Conservation (phyloP, 306 rosid species). For the Trichosanthes cucumerina region DNA sequence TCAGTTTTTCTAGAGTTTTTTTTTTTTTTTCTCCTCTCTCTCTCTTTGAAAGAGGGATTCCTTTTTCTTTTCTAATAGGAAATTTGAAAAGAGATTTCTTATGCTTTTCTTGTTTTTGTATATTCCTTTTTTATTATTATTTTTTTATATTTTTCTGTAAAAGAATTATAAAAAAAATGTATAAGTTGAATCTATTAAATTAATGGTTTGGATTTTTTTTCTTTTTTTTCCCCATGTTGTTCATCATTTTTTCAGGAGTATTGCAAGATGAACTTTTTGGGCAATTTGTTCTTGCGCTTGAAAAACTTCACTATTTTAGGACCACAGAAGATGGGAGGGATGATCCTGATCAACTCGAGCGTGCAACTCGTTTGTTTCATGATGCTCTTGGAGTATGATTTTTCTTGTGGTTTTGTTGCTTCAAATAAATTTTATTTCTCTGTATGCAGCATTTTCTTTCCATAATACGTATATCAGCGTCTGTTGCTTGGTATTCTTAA, state of each 20-base stretch:
- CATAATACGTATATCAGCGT: background rate
- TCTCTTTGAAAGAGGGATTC: background rate
- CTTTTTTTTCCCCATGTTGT: conserved; percentile 8
- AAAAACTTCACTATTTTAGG: conserved; percentile 48
- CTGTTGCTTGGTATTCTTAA: background rate
- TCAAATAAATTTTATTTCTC: background rate
- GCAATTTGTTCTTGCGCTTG: conserved; percentile 70
- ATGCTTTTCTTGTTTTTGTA: background rate
- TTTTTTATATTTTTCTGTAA: background rate
- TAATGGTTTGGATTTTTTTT: background rate
- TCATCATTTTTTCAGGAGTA: conserved; percentile 33
- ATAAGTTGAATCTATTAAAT: background rate
- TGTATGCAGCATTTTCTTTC: background rate
- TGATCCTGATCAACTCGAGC: conserved; percentile 62
- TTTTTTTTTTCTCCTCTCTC: background rate
- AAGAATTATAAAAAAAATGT: background rate
- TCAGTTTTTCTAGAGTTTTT: background rate
- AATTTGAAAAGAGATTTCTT: background rate
- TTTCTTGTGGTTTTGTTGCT: conserved; percentile 12
- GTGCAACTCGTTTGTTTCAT: conserved; percentile 50
- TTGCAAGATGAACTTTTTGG: conserved; percentile 77
- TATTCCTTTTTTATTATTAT: background rate
- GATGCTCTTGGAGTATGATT: conserved; percentile 47
- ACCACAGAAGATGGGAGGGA: conserved; percentile 59
- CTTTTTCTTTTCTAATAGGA: background rate